A percentile compares a stretch with the other conserved stretches of the same genome.
Conservation (phyloP, 805 yeast genomes). For the Starmerella stigmatis region DNA sequence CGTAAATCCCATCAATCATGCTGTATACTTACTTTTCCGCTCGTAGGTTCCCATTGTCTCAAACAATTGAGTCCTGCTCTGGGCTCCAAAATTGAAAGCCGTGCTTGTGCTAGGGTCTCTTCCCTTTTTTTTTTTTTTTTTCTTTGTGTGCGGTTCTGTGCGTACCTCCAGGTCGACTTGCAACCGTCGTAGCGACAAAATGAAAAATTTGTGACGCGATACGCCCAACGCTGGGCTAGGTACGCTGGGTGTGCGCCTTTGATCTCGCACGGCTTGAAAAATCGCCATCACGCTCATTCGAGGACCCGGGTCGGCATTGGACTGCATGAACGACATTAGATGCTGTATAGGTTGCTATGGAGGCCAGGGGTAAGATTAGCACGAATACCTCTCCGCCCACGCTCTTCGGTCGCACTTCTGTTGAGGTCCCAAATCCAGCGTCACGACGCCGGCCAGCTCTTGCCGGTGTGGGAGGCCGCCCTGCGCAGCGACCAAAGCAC, state of each 20-base stretch:
- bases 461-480: slow-evolving; percentile 1
- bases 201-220: not conserved
- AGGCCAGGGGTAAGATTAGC: not conserved
- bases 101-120: too few species aligned
- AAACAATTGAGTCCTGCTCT: too few species aligned
- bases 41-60: slow-evolving; percentile 19
- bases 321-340: slow-evolving; percentile 8
- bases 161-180: too few species aligned
- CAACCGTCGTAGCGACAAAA: too few species aligned
- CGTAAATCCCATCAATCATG: not conserved
- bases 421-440: not conserved
- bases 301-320: not conserved
- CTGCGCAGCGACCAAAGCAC: not conserved
- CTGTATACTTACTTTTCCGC: slow-evolving; percentile 31
- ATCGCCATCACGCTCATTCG: not conserved
- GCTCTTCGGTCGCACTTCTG: not conserved
- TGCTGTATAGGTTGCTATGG: slow-evolving; percentile 8
- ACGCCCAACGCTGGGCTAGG: too few species aligned
- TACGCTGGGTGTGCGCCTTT: too few species aligned
- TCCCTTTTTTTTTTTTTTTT: too few species aligned
- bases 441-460: not conserved
- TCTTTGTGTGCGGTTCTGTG: too few species aligned
- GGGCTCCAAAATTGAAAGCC: too few species aligned
- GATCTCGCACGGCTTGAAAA: slow-evolving; percentile 1
- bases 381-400: not conserved